Evolutionary conservation across 2,329 filamentous ascomycete genomes (phyloP).

Genomic region (Trichophyton equinum): DNA sequence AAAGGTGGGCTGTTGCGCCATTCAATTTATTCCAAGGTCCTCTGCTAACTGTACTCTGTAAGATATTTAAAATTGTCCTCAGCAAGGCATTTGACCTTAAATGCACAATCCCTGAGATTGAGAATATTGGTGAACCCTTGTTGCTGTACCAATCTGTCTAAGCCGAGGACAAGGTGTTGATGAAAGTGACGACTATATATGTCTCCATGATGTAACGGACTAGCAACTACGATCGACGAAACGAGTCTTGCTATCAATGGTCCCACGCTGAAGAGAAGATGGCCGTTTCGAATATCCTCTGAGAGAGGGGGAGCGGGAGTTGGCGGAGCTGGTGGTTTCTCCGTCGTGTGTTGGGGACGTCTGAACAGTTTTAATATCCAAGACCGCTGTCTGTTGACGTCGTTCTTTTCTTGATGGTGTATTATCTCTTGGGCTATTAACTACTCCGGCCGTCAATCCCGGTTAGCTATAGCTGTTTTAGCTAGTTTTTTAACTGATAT

Average conservation of each 20-base stretch:
- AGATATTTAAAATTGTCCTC: conserved; percentile 99
- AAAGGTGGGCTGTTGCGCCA: conserved; percentile 52
- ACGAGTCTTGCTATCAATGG: background rate
- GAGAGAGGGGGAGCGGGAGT: background rate
- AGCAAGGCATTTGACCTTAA: conserved; percentile 98
- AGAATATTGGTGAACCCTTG: conserved; percentile 91
- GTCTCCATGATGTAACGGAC: background rate
- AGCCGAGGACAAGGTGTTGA: background rate
- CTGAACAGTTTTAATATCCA: background rate
- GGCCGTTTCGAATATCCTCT: background rate
- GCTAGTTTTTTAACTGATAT: background rate
- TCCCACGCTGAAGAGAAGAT: background rate
- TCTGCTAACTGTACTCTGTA: conserved; percentile 6
- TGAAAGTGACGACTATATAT: conserved; percentile 2
- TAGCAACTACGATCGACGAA: background rate
- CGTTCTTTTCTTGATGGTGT: conserved; percentile 1
- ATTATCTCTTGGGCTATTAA: background rate
- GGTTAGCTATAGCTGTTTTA: background rate
- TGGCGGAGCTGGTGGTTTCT: background rate
- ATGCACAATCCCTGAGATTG: conserved; percentile 97
- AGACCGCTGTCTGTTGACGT: background rate
- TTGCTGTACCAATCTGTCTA: conserved; percentile 53
- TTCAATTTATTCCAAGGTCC: background rate
- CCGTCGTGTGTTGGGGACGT: background rate
- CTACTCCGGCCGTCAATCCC: background rate